phyloP scores from a whole-genome alignment of 73 alveolate genomes.

The Symbiodinium natans region DNA sequence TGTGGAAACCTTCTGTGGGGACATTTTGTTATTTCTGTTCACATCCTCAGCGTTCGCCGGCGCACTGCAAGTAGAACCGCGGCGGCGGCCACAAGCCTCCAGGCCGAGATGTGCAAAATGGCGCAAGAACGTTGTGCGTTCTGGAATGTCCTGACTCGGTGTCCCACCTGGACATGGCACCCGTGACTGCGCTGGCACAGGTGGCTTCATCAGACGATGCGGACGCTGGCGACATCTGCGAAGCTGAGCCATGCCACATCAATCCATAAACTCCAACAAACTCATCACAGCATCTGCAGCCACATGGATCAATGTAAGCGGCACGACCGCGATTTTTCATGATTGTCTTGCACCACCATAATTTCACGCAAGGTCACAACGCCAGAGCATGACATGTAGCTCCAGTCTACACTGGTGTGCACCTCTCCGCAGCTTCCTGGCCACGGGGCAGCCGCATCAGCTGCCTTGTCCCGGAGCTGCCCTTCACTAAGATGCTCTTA shows the following conservation, averaged over 20 bases:
- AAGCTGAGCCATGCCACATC: not conserved
- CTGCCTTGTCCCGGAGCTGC: slow-evolving; percentile 27
- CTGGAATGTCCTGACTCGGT: too few species aligned
- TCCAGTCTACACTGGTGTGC: too few species aligned
- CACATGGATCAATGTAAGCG: too few species aligned
- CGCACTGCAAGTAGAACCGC: slow-evolving; percentile 86
- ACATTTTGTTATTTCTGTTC: too few species aligned
- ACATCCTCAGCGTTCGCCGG: slow-evolving; percentile 38
- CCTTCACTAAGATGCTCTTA: not conserved
- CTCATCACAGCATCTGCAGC: too few species aligned
- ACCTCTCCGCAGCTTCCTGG: slow-evolving; percentile 16
- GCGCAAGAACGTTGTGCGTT: too few species aligned
- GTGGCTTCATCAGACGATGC: not conserved
- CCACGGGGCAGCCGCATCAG: slow-evolving; percentile 83
- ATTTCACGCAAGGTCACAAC: too few species aligned
- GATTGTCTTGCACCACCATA: too few species aligned
- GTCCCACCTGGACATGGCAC: slow-evolving; percentile 18
- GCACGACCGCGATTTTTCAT: too few species aligned
- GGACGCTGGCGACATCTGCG: not conserved
- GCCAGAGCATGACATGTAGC: too few species aligned
- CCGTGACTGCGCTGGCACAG: slow-evolving; percentile 1
- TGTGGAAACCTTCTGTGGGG: too few species aligned
- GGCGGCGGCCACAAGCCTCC: slow-evolving; percentile 83
- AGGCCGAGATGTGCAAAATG: not conserved
- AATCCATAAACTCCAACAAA: too few species aligned